phyloP scores from a whole-genome alignment of 495 filamentous ascomycete species.

The Amphirosellinia nigrospora region DNA sequence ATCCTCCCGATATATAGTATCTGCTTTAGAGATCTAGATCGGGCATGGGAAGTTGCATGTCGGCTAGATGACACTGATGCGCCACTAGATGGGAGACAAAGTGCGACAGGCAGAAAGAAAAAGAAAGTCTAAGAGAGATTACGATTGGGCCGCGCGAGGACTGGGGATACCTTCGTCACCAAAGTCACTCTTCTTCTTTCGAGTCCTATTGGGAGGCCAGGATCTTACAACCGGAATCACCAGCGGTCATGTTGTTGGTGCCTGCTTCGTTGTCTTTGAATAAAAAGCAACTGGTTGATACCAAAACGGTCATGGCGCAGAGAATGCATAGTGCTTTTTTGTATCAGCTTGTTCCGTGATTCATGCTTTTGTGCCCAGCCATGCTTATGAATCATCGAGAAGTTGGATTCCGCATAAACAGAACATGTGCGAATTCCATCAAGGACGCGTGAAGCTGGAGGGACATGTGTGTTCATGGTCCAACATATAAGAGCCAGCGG shows the following conservation, averaged over 20 bases:
- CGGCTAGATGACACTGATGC: constrained; percentile 10
- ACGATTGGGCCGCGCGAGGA: constrained; percentile 15
- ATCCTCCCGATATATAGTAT: constrained; percentile 23
- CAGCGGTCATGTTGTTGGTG: constrained; percentile 6
- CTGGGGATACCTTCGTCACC: neutral
- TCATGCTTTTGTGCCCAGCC: constrained; percentile 11
- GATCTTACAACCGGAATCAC: constrained; percentile 7
- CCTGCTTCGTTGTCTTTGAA: constrained; percentile 11
- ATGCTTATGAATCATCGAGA: constrained; percentile 15
- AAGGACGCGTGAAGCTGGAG: neutral
- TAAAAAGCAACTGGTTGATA: constrained; percentile 19
- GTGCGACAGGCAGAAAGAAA: constrained; percentile 18
- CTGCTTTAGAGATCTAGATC: constrained; percentile 17
- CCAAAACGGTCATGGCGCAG: constrained; percentile 9
- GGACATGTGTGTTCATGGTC: neutral
- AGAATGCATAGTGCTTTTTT: constrained; percentile 11
- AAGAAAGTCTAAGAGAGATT: constrained; percentile 4
- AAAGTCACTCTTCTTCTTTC: constrained; percentile 2
- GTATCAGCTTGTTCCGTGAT: constrained; percentile 6
- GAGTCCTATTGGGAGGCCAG: neutral
- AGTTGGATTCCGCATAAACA: neutral
- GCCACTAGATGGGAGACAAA: constrained; percentile 9
- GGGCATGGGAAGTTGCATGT: constrained; percentile 9
- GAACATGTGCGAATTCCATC: neutral
- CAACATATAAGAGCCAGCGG: constrained; percentile 16